Percentiles rank a stretch among this genome's conserved stretches.
phyloP scores from a whole-genome alignment of 352 stramenopile genomes.

The Pythium biforme region DNA sequence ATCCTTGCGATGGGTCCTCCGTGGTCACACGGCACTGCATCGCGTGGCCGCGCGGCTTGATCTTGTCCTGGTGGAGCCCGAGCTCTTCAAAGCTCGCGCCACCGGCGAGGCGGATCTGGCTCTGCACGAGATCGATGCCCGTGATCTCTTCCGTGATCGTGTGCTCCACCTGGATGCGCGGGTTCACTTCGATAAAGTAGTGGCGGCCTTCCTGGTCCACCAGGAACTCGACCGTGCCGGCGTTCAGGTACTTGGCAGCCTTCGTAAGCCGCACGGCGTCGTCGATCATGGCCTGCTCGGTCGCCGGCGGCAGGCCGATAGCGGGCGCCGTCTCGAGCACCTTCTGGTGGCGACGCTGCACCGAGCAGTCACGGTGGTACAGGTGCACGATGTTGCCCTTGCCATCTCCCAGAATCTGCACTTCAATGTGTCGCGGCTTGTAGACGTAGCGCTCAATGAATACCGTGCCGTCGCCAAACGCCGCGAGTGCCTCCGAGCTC shows the following conservation, averaged over 20 bases:
- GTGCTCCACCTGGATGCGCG: conserved; percentile 96
- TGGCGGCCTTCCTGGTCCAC: conserved; percentile 90
- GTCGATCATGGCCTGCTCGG: conserved; percentile 91
- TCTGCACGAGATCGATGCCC: conserved; percentile 96
- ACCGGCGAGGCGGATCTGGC: conserved; percentile 93
- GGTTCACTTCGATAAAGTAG: conserved; percentile 99
- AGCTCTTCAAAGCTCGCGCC: conserved; percentile 93
- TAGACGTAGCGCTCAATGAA: conserved; percentile 97
- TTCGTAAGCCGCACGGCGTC: conserved; percentile 91
- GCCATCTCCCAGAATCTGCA: conserved; percentile 96
- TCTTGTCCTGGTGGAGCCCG: conserved; percentile 93
- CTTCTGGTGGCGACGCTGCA: conserved; percentile 98
- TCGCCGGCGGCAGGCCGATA: conserved; percentile 73
- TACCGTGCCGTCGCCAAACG: conserved; percentile 94
- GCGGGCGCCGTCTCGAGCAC: conserved; percentile 94
- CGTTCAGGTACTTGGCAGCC: conserved; percentile 94
- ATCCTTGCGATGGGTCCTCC: conserved; percentile 93
- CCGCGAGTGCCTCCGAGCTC: conserved; percentile 81
- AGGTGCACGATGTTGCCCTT: conserved; percentile 95
- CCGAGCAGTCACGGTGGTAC: conserved; percentile 96
- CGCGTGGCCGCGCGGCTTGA: conserved; percentile 89
- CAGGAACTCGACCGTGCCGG: conserved; percentile 98
- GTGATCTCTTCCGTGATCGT: conserved; percentile 93
- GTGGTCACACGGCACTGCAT: conserved; percentile 98
- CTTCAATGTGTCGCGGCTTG: conserved; percentile 96